Evolutionary conservation across 1,284 basidiomycete species (phyloP), one percentile per base, ranked within the genome.

Genomic region (Sporisorium graminicola): DNA sequence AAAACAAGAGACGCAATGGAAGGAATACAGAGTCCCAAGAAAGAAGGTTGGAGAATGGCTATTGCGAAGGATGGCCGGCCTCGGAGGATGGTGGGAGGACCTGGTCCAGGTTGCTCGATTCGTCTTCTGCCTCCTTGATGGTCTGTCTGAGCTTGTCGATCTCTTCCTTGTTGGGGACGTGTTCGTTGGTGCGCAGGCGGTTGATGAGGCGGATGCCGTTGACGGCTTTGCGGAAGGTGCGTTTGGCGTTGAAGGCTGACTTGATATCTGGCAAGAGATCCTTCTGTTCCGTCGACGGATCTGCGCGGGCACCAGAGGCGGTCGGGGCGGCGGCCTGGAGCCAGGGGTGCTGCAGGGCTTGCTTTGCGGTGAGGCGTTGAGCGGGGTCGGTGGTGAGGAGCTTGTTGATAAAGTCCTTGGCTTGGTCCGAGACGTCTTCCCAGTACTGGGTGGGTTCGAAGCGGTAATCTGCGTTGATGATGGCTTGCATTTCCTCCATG

Each of bases 261-360:
- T 84, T 85, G 74, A 85, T 84, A 42, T 82, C 84, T 22, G 84
- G 84, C 50, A 85, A 63, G 42, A 85, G 59, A 55, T 84, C 83
- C 56, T 78, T 74, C 65, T 85, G 82, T 27, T 61, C 65, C 4
- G n/a, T 31, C 12, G 14, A 16, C 0, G 37, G 16, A 4, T 14
- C 24, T 1, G 44, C 29, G 12, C 40, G 26, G 10, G 27, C 22
- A 2, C 20, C 40, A 0, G 5, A 26, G 3, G 40, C 43, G 26
- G 53, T 57, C 24, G 57, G 27, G 10, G 54, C 71, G 12, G 55
- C 73, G 14, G 43, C 56, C 18, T 56, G 37, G 18, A 85, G 67
- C 84, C 84, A 85, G 6, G 76, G 74, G 50, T 85, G 82, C 44
- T 80, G 47, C 20, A 82, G 58, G 1, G 83, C 83, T 50, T 81